Evolutionary conservation across 2,329 filamentous ascomycete genomes (phyloP).

Genomic region (Herpotrichia juniperi): DNA sequence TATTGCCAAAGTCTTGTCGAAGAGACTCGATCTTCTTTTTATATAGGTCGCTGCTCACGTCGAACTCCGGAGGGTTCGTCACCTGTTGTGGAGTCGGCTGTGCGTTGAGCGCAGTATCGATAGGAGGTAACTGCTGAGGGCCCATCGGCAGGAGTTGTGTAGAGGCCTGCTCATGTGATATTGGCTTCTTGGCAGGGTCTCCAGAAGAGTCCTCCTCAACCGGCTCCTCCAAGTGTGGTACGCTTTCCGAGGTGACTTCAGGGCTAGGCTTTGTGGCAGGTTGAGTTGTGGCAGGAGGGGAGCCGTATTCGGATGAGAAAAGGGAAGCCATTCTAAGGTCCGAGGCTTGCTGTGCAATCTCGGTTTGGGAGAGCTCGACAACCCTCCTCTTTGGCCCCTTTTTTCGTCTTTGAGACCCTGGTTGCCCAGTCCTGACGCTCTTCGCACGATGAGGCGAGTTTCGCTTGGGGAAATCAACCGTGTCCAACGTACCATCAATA

Average conservation of each 20-base stretch:
- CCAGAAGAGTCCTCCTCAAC: slow-evolving; percentile 25
- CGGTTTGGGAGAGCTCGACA: slow-evolving; percentile 61
- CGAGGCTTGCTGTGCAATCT: slow-evolving; percentile 42
- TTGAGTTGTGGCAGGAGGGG: slow-evolving; percentile 24
- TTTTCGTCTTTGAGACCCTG: slow-evolving; percentile 63
- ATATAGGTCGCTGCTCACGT: slow-evolving; percentile 76
- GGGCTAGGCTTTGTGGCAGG: slow-evolving; percentile 19
- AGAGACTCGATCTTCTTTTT: slow-evolving; percentile 86
- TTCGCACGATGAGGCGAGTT: slow-evolving; percentile 43
- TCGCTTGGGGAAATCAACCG: slow-evolving; percentile 24
- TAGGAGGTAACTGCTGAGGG: slow-evolving; percentile 36
- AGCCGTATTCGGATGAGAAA: slow-evolving; percentile 22
- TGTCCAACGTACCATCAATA: slow-evolving; percentile 25
- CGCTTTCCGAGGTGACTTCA: slow-evolving; percentile 19
- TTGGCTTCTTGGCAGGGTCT: slow-evolving; percentile 37
- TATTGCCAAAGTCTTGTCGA: slow-evolving; percentile 82
- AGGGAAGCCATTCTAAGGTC: slow-evolving; percentile 34
- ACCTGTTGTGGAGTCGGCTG: slow-evolving; percentile 20
- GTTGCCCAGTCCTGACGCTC: slow-evolving; percentile 40
- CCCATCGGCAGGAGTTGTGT: slow-evolving; percentile 26
- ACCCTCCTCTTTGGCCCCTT: slow-evolving; percentile 63
- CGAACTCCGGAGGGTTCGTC: slow-evolving; percentile 59
- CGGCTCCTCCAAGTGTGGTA: slow-evolving; percentile 35
- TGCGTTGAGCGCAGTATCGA: slow-evolving; percentile 34
- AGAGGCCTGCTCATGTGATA: slow-evolving; percentile 24